phyloP scores from a whole-genome alignment of 192 early-diverging fungal genomes.

The Backusella tuberculispora region DNA sequence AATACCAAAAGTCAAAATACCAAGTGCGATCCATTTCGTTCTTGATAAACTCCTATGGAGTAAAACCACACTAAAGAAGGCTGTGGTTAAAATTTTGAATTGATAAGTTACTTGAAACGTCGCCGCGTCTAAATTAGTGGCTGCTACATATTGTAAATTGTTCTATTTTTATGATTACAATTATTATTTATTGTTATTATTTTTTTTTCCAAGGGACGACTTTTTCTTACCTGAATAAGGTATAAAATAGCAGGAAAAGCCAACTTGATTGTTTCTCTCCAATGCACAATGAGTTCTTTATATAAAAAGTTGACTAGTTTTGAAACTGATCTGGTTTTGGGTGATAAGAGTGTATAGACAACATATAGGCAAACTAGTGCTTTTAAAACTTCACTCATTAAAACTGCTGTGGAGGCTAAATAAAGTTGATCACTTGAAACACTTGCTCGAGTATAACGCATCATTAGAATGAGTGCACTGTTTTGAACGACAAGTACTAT shows the following conservation, averaged over 20 bases:
- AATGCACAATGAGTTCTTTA: conserved; percentile 66
- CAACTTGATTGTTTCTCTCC: conserved; percentile 65
- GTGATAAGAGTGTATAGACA: conserved; percentile 30
- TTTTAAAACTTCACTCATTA: conserved; percentile 84
- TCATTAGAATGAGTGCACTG: conserved; percentile 81
- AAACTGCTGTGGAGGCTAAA: conserved; percentile 86
- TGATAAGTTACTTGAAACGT: conserved; percentile 98
- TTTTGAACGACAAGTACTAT: conserved; percentile 87
- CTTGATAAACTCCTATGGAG: conserved; percentile 65
- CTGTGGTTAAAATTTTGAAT: conserved; percentile 96
- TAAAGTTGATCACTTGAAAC: conserved; percentile 48
- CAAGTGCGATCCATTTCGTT: conserved; percentile 81
- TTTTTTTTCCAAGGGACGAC: not conserved
- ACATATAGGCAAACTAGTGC: conserved; percentile 57
- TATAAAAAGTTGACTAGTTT: conserved; percentile 40
- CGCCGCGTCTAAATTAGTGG: conserved; percentile 86
- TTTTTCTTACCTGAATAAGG: conserved; percentile 69
- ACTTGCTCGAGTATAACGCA: conserved; percentile 79
- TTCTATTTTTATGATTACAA: conserved; percentile 51
- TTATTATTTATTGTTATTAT: not conserved
- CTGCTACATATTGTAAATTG: conserved; percentile 93
- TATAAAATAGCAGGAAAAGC: conserved; percentile 91
- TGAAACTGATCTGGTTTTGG: conserved; percentile 28
- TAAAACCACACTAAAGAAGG: conserved; percentile 85
- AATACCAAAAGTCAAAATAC: conserved; percentile 83